Evolutionary conservation across 2,329 filamentous ascomycete genomes (phyloP).

Genomic region (Zymoseptoria pseudotritici): DNA sequence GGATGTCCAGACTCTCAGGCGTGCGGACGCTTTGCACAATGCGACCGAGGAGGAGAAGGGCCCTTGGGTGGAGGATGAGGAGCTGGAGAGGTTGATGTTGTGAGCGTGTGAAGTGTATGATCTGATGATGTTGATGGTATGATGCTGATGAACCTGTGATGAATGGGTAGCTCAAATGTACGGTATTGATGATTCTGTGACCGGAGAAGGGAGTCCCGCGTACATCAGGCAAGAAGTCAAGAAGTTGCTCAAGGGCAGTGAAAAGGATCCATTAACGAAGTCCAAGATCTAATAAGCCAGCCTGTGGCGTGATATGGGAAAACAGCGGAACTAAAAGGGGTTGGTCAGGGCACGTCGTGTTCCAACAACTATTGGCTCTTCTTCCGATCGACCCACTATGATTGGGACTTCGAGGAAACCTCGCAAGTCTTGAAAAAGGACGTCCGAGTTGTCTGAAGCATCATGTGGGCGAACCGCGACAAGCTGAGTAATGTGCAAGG

Average conservation of each 20-base stretch:
- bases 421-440: too few relatives aligned
- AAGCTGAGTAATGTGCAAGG: too few relatives aligned
- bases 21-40: constrained; percentile 74
- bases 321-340: not conserved
- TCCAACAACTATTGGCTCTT: too few relatives aligned
- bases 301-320: not conserved
- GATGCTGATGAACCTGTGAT: not conserved
- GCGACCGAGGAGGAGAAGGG: constrained; percentile 84
- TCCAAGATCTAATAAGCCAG: constrained; percentile 15
- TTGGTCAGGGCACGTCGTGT: too few relatives aligned
- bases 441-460: too few relatives aligned
- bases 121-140: not conserved
- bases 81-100: constrained; percentile 52
- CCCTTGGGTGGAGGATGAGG: constrained; percentile 68
- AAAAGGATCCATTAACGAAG: constrained; percentile 17
- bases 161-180: not conserved
- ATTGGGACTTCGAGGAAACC: too few relatives aligned
- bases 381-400: too few relatives aligned
- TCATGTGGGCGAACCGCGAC: too few relatives aligned
- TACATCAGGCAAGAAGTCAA: constrained; percentile 44
- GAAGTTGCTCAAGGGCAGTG: constrained; percentile 22
- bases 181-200: constrained; percentile 16
- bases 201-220: constrained; percentile 54
- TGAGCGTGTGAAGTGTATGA: constrained; percentile 1
- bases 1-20: constrained; percentile 80